Evolutionary conservation across 768 basidiomycete genomes (phyloP).

Genomic region (Agaricus sinodeliciosus): DNA sequence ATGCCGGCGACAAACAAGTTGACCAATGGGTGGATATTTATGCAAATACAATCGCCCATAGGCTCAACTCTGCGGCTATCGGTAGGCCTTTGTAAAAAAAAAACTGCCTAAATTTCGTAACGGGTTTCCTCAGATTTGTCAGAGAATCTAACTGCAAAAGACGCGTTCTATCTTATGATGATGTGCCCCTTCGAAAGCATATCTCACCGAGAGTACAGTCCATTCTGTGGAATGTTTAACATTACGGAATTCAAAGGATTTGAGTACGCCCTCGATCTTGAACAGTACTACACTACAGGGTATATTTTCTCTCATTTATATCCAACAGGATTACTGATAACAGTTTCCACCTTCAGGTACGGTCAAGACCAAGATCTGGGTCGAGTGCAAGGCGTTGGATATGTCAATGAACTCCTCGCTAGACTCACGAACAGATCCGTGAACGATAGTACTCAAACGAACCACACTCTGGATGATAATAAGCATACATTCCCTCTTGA

Average conservation of each 20-base stretch:
- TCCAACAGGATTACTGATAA: too few relatives aligned
- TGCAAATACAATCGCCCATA: conserved; percentile 45
- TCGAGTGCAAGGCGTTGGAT: conserved; percentile 78
- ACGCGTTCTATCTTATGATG: conserved; percentile 56
- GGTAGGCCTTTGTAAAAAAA: conserved; percentile 30
- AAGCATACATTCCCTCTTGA: conserved; percentile 67
- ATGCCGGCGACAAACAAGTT: conserved; percentile 35
- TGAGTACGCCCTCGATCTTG: conserved; percentile 67
- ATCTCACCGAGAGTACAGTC: conserved; percentile 39
- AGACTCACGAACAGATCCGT: conserved; percentile 63
- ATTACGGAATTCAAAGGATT: conserved; percentile 54
- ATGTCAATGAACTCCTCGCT: conserved; percentile 80
- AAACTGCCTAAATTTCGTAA: too few relatives aligned
- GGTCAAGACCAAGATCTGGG: conserved; percentile 53
- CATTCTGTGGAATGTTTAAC: conserved; percentile 71
- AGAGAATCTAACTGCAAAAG: conserved; percentile 39
- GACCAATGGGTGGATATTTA: conserved; percentile 51
- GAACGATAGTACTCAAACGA: conserved; percentile 66
- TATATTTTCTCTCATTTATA: conserved; percentile 16
- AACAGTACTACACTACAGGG: conserved; percentile 77
- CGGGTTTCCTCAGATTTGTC: neutral
- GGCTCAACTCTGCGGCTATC: conserved; percentile 55
- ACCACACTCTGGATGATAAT: conserved; percentile 58
- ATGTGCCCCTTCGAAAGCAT: conserved; percentile 80
- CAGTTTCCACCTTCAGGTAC: conserved; percentile 35